Base-by-base conservation (phyloP, 371 early-diverging fungal genomes). In the Rhizopus sp. region DNA sequence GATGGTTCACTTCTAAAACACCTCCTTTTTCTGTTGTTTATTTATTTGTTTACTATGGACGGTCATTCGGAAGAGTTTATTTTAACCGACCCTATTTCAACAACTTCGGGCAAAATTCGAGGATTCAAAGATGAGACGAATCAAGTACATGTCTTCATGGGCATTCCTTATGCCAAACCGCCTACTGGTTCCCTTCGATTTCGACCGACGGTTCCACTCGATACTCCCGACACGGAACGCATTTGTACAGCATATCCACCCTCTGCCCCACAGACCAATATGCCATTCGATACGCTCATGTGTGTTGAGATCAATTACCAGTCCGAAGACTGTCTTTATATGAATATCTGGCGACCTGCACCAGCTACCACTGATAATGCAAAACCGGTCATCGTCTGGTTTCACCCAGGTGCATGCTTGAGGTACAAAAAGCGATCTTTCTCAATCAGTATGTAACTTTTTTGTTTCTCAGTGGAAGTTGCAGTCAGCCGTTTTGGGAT, bases 221-320 rank as follows among this genome's bases (percentile, higher is more conserved):
- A 59, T 15, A 61, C 52, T 29, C 59, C 68, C 10, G 33, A 57
- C 9, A 42, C 49, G 3, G 57, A 62, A 38, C 32, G 65, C 34
- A 8, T 47, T 15, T 71, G 68, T 41, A 51, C 60, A 9, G 51
- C 50, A 23, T 61, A 66, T 41, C 52, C 59, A 8, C 57, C 58
- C 8, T 68, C 72, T 39, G 72, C 72, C 13, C 72, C 72, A 32
- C 73, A 73, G 37, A 62, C 63, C 0, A 50, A 41, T 2, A 73
- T 73, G 73, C 73, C 73, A 15, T 73, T 69, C 52, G 73, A 73
- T 37, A 73, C 73, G 8, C 55, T 73, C 9, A 73, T 73, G 73
- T 67, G 65, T 23, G 66, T 66, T 13, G 63, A 73, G 35, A 59
- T 66, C 6, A 59, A 62, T 32, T 50, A 58, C 31, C 73, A 73